Conservation (phyloP, 345 rosid species). For the Eucalyptus pumila region DNA sequence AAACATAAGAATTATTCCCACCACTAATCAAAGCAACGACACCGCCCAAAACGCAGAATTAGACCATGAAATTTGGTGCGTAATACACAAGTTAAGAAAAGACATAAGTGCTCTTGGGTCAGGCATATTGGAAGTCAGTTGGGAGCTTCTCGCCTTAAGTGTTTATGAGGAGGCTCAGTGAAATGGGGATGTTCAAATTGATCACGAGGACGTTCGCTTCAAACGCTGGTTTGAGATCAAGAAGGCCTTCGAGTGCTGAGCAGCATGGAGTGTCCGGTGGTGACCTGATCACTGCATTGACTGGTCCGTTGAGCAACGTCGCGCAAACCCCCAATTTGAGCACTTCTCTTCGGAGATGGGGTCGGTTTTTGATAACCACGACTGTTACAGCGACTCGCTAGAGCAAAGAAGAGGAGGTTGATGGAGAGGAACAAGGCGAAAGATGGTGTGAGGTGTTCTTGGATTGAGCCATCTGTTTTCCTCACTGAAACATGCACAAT, state of each 20-base stretch:
- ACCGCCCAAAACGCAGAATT: not conserved
- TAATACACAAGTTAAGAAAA: not conserved
- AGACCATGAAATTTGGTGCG: not conserved
- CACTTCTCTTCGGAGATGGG: slow-evolving; percentile 4
- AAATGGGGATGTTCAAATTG: slow-evolving; percentile 41
- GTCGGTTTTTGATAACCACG: slow-evolving; percentile 22
- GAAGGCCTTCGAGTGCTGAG: slow-evolving; percentile 38
- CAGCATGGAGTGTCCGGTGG: slow-evolving; percentile 52
- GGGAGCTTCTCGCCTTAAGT: slow-evolving; percentile 59
- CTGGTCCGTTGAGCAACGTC: slow-evolving; percentile 27
- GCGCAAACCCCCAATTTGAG: slow-evolving; percentile 48
- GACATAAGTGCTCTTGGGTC: not conserved
- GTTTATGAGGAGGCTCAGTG: slow-evolving; percentile 50
- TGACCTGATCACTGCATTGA: slow-evolving; percentile 35
- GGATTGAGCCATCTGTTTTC: not conserved
- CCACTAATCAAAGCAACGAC: not conserved
- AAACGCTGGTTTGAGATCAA: slow-evolving; percentile 56
- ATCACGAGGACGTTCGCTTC: slow-evolving; percentile 57
- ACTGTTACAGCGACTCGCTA: slow-evolving; percentile 33
- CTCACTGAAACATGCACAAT: not conserved
- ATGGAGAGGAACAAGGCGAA: slow-evolving; percentile 16
- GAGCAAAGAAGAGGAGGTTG: slow-evolving; percentile 17
- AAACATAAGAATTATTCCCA: not conserved
- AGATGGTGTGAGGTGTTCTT: not conserved
- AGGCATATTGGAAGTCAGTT: slow-evolving; percentile 48